Percentiles rank a stretch among this genome's conserved stretches.
Conservation (phyloP, 2,329 filamentous ascomycete species). For the Berkeleyomyces rouxiae region DNA sequence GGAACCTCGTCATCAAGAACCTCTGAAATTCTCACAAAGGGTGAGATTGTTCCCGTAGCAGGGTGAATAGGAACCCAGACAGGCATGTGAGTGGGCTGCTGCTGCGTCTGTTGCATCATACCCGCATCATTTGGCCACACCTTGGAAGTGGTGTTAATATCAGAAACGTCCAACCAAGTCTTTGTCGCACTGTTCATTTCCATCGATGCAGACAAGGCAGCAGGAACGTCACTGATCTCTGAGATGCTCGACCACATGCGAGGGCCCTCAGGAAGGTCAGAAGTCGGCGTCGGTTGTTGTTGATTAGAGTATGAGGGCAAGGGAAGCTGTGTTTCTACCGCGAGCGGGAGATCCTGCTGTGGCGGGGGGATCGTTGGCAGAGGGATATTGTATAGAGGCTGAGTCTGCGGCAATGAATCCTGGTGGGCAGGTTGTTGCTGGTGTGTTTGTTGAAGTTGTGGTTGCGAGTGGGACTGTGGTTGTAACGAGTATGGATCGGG, state of each 20-base stretch:
- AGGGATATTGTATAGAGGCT: conserved; percentile 3
- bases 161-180: not conserved
- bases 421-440: conserved; percentile 2
- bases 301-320: not conserved
- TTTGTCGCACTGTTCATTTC: not conserved
- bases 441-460: not conserved
- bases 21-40: conserved; percentile 12
- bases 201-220: not conserved
- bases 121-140: conserved; percentile 2
- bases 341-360: not conserved
- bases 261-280: not conserved
- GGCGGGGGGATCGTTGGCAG: conserved; percentile 1
- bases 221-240: not conserved
- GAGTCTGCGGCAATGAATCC: not conserved
- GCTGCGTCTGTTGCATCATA: not conserved
- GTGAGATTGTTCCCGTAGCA: conserved; percentile 3
- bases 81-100: conserved; percentile 7
- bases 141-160: not conserved
- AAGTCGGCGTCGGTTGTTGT: not conserved
- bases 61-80: conserved; percentile 12
- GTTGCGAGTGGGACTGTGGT: not conserved
- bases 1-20: conserved; percentile 8
- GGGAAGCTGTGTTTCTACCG: conserved; percentile 1
- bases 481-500: conserved; percentile 1
- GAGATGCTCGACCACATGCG: not conserved